Evolutionary conservation across 2,329 filamentous ascomycete genomes (phyloP).

Genomic region (Talaromyces sp.): DNA sequence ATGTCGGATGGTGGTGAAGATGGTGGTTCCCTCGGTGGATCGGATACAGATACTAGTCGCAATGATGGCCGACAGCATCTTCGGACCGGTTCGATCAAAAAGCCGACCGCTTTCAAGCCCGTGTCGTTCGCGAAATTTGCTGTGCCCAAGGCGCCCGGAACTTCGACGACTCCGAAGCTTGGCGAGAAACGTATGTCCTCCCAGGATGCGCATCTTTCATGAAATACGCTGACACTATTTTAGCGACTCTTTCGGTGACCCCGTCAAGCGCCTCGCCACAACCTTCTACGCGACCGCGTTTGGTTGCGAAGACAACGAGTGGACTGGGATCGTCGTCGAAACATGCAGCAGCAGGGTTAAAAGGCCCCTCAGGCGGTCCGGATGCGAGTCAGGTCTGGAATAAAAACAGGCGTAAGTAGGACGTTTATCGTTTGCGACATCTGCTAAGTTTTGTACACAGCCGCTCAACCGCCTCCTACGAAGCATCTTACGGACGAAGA

Average conservation of each 20-base stretch:
- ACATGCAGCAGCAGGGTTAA: slow-evolving; percentile 45
- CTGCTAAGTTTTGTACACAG: slow-evolving; percentile 30
- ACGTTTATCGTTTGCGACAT: not conserved
- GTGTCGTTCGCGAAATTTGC: slow-evolving; percentile 67
- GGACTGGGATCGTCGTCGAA: slow-evolving; percentile 53
- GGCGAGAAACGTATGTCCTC: slow-evolving; percentile 54
- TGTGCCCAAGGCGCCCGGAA: slow-evolving; percentile 60
- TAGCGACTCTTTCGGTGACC: slow-evolving; percentile 39
- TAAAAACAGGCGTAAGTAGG: slow-evolving; percentile 60
- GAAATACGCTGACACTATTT: slow-evolving; percentile 20
- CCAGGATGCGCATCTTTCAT: not conserved
- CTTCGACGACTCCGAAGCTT: slow-evolving; percentile 50
- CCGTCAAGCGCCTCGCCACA: slow-evolving; percentile 39
- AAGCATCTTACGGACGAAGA: slow-evolving; percentile 69
- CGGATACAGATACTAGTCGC: slow-evolving; percentile 63
- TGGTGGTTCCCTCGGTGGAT: slow-evolving; percentile 50
- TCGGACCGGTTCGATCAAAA: slow-evolving; percentile 57
- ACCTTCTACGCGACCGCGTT: slow-evolving; percentile 55
- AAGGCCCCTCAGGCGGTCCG: slow-evolving; percentile 53
- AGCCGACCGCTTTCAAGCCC: slow-evolving; percentile 62
- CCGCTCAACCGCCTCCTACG: slow-evolving; percentile 55
- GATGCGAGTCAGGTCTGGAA: slow-evolving; percentile 70
- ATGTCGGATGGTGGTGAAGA: slow-evolving; percentile 41
- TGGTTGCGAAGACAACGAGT: slow-evolving; percentile 63
- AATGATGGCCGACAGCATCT: slow-evolving; percentile 49